Conservation (phyloP, 257 asterid genomes). For the Solanum phureja region DNA sequence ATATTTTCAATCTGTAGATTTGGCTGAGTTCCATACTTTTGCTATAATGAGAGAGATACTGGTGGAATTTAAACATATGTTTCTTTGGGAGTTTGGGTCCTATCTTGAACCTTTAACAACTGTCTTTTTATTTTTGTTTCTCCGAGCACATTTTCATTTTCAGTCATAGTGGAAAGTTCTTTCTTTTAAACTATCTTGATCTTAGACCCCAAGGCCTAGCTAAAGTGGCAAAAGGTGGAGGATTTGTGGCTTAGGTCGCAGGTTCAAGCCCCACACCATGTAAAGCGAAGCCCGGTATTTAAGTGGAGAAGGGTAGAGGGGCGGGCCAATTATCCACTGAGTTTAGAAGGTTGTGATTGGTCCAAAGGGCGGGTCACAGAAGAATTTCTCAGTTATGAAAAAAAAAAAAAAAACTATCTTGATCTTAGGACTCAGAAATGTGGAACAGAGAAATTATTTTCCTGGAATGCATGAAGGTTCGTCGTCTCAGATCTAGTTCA, state of each 20-base stretch:
- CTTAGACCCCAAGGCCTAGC: background rate
- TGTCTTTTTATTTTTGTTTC: background rate
- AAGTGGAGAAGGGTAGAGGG: background rate
- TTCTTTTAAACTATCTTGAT: background rate
- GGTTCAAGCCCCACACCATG: background rate
- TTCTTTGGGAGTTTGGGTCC: background rate
- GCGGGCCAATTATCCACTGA: background rate
- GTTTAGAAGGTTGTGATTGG: background rate
- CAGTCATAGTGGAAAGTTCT: background rate
- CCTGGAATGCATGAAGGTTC: background rate
- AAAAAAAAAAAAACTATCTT: background rate
- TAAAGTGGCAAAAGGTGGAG: background rate
- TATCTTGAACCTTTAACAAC: background rate
- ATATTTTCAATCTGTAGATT: background rate
- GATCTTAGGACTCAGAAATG: background rate
- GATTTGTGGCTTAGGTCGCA: background rate
- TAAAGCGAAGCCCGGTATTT: background rate
- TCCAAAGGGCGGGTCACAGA: background rate
- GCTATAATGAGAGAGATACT: background rate
- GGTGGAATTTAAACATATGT: background rate
- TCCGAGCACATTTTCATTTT: background rate
- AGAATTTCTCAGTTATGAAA: accelerated
- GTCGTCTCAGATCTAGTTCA: background rate
- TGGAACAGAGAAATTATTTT: background rate
- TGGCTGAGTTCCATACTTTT: background rate